Evolutionary conservation across 495 filamentous ascomycete genomes (phyloP).

Genomic region (Aspergillus asperescens): DNA sequence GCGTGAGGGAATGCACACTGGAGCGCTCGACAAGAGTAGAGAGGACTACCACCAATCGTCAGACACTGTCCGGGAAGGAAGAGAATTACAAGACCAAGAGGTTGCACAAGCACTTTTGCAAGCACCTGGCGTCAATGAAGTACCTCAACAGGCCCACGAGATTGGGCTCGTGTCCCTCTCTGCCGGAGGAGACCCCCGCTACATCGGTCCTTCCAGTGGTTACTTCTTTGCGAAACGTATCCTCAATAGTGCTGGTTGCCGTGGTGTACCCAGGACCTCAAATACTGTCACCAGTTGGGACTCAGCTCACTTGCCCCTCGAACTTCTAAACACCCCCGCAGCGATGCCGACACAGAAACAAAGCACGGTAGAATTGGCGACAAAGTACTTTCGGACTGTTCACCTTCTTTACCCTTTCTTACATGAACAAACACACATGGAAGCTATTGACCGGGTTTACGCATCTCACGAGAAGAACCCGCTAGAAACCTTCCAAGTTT

Average conservation of each 20-base stretch:
- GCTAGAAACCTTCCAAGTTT: constrained; percentile 34
- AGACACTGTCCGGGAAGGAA: not conserved
- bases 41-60: not conserved
- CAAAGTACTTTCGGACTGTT: constrained; percentile 38
- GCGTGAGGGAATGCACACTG: constrained; percentile 4
- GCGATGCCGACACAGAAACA: constrained; percentile 31
- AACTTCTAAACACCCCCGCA: constrained; percentile 35
- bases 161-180: constrained; percentile 37
- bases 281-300: not conserved
- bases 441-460: constrained; percentile 30
- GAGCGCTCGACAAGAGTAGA: not conserved
- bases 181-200: constrained; percentile 31
- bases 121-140: not conserved
- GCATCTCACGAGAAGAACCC: constrained; percentile 15
- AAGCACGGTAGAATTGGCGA: constrained; percentile 32
- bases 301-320: constrained; percentile 22
- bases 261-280: constrained; percentile 7
- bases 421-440: constrained; percentile 37
- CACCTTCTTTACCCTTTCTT: constrained; percentile 43
- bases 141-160: constrained; percentile 31
- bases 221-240: constrained; percentile 41
- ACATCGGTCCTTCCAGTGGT: constrained; percentile 39
- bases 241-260: constrained; percentile 33
- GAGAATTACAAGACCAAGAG: not conserved
- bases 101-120: not conserved